Evolutionary conservation across 805 yeast genomes (phyloP).

Genomic region (Starmera caribaea): DNA sequence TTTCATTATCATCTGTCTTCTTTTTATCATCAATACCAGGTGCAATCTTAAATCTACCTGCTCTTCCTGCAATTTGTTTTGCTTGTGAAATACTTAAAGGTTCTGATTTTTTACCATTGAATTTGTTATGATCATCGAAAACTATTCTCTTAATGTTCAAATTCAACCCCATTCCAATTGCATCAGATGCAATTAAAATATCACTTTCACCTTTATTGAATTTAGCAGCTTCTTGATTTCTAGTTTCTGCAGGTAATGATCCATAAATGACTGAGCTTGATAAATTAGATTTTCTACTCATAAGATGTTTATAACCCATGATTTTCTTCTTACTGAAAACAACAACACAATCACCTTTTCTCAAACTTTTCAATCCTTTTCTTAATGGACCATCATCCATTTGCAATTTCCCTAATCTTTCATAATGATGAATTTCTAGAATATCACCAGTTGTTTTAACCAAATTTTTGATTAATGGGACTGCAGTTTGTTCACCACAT

Average conservation of each 20-base stretch:
- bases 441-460: constrained; percentile 71
- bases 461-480: constrained; percentile 53
- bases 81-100: constrained; percentile 53
- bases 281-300: constrained; percentile 52
- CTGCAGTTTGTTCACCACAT: constrained; percentile 88
- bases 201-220: constrained; percentile 78
- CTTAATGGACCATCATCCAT: constrained; percentile 35
- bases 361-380: constrained; percentile 29
- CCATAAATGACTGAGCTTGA: constrained; percentile 91
- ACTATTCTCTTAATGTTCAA: constrained; percentile 73
- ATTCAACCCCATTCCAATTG: constrained; percentile 96
- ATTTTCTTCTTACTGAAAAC: constrained; percentile 75
- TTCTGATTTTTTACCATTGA: constrained; percentile 46
- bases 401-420: constrained; percentile 63
- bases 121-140: constrained; percentile 61
- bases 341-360: constrained; percentile 81
- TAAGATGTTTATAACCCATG: constrained; percentile 53
- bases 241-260: constrained; percentile 89
- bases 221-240: constrained; percentile 70
- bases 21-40: constrained; percentile 11
- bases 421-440: constrained; percentile 57
- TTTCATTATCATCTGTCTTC: background rate
- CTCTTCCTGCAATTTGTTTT: constrained; percentile 94
- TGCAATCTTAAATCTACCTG: constrained; percentile 64
- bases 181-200: constrained; percentile 90